Evolutionary conservation across 2,329 filamentous ascomycete genomes (phyloP).

Genomic region (Diaporthe citri): DNA sequence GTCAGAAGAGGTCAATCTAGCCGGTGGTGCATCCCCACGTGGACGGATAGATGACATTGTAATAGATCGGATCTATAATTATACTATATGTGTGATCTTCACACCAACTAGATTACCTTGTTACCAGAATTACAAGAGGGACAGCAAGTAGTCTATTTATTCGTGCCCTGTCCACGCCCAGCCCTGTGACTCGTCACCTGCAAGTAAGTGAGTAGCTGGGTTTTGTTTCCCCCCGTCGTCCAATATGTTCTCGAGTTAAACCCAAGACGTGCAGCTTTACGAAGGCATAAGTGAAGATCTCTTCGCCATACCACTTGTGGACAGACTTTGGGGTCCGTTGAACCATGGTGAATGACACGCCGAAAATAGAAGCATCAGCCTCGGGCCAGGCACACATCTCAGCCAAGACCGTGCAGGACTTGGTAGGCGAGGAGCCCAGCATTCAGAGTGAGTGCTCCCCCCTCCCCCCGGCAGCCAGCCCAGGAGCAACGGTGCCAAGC

Average conservation of each 20-base stretch:
- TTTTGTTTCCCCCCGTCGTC: not conserved
- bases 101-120: not conserved
- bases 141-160: not conserved
- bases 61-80: not conserved
- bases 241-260: not conserved
- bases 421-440: not conserved
- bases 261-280: not conserved
- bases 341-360: slow-evolving; percentile 10
- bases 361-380: slow-evolving; percentile 4
- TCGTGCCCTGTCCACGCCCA: not conserved
- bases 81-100: slow-evolving; percentile 3
- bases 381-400: not conserved
- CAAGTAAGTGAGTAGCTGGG: no score
- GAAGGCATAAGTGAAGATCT: not conserved
- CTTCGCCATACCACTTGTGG: not conserved
- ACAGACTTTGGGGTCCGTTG: not conserved
- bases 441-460: not conserved
- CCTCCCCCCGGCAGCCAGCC: not conserved
- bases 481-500: slow-evolving; percentile 20
- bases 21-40: not conserved
- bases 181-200: not conserved
- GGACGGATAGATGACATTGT: not conserved
- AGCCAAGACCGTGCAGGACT: not conserved
- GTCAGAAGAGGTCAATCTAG: slow-evolving; percentile 12
- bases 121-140: not conserved